Conservation (phyloP, 305 asterid genomes). For the Nicotiana rustica region DNA sequence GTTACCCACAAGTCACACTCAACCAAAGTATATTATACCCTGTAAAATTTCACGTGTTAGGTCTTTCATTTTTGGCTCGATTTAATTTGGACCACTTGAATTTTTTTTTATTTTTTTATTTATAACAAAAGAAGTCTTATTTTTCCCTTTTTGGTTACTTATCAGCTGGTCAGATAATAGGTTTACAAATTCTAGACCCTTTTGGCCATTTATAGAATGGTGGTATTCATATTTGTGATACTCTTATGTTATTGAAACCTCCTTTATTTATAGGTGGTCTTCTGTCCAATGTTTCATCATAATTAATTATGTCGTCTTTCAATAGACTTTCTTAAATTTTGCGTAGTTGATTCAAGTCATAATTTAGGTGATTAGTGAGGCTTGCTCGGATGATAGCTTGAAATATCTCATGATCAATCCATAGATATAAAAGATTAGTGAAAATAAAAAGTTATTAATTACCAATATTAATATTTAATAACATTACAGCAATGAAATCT, state of each 20-base stretch:
- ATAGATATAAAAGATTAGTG: too few species aligned
- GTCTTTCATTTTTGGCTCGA: conserved; percentile 14
- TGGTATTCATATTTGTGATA: conserved; percentile 27
- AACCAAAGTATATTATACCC: too few species aligned
- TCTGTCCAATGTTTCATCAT: too few species aligned
- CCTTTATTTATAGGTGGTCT: conserved; percentile 25
- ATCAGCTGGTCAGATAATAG: conserved; percentile 19
- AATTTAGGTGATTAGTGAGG: background rate
- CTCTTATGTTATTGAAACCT: conserved; percentile 1
- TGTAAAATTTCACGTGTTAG: background rate
- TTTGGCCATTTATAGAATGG: background rate
- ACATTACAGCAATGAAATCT: too few species aligned
- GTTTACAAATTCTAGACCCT: background rate
- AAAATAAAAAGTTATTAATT: too few species aligned
- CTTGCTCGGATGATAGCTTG: background rate
- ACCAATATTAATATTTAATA: too few species aligned
- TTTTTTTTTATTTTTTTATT: background rate
- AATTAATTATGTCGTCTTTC: too few species aligned
- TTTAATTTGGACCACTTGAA: background rate
- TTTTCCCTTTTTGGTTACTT: background rate
- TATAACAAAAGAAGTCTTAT: background rate
- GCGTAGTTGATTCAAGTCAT: background rate
- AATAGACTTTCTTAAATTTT: background rate
- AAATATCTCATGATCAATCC: background rate
- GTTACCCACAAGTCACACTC: too few species aligned